These are phyloP conservation scores for Hemileccinum impolitum DNA, from an alignment of 768 basidiomycete genomes.

Conservation along the genomic window DNA sequence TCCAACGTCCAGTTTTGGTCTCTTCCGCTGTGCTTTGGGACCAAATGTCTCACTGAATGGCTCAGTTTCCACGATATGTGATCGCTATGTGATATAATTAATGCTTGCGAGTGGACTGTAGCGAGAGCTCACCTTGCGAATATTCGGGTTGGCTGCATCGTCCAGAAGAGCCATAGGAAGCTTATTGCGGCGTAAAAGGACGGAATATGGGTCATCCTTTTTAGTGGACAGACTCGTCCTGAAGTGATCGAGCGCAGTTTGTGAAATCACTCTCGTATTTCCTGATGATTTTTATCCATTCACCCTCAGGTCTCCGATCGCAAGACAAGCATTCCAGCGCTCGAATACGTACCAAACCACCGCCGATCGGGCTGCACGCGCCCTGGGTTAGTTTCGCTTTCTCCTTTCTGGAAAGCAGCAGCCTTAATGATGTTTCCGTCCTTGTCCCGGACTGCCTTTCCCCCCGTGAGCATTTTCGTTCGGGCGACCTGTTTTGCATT, in stretches of 20 bases:
- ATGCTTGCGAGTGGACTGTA: not conserved
- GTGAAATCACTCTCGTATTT: slow-evolving; percentile 97
- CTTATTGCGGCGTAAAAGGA: slow-evolving; percentile 90
- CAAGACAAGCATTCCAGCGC: not conserved
- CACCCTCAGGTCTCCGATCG: slow-evolving; percentile 8
- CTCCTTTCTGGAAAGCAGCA: slow-evolving; percentile 95
- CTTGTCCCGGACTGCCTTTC: slow-evolving; percentile 84
- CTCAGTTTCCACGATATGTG: slow-evolving; percentile 95
- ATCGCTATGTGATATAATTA: slow-evolving; percentile 47
- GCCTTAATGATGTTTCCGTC: slow-evolving; percentile 92
- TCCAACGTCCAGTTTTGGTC: slow-evolving; percentile 82
- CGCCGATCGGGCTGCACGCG: slow-evolving; percentile 91
- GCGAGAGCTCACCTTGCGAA: slow-evolving; percentile 57
- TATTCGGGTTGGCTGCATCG: slow-evolving; percentile 78
- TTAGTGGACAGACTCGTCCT: slow-evolving; percentile 79
- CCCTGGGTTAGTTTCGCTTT: slow-evolving; percentile 80
- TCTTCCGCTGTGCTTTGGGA: slow-evolving; percentile 91
- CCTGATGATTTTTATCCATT: slow-evolving; percentile 43
- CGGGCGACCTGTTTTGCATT: slow-evolving; percentile 84
- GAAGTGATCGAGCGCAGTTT: slow-evolving; percentile 95
- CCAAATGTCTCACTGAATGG: slow-evolving; percentile 95
- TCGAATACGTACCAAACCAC: slow-evolving; percentile 83
- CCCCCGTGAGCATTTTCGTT: slow-evolving; percentile 90
- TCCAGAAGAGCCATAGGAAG: slow-evolving; percentile 95
- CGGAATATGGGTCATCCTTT: slow-evolving; percentile 94